A percentile compares a stretch with the other conserved stretches of the same genome.
Conservation (phyloP, 2,329 filamentous ascomycete genomes). For the Pseudocercospora musae region DNA sequence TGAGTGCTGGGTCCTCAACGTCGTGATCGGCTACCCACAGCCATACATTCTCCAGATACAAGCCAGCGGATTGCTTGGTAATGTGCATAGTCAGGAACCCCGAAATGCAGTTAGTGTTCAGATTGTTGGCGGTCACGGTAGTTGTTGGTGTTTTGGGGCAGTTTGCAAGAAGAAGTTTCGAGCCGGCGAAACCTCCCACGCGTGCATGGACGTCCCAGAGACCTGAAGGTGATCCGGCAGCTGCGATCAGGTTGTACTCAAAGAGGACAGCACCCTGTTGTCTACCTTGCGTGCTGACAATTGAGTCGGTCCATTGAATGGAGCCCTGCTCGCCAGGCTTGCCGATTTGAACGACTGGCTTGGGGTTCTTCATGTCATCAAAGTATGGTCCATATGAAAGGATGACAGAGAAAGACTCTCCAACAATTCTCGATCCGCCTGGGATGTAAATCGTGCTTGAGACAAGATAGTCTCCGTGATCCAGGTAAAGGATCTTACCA, state of each 20-base stretch:
- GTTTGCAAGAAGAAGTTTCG: conserved; percentile 42
- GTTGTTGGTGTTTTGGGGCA: conserved; percentile 38
- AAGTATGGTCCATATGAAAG: conserved; percentile 57
- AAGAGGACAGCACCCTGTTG: conserved; percentile 67
- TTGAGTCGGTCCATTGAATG: conserved; percentile 69
- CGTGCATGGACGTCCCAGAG: conserved; percentile 58
- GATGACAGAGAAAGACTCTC: conserved; percentile 58
- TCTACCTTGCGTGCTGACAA: conserved; percentile 66
- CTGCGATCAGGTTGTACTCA: conserved; percentile 65
- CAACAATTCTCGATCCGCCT: conserved; percentile 54
- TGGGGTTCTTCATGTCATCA: conserved; percentile 55
- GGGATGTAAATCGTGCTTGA: conserved; percentile 66
- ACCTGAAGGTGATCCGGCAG: conserved; percentile 42
- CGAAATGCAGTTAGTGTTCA: conserved; percentile 30
- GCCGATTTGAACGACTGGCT: conserved; percentile 66
- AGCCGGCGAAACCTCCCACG: conserved; percentile 52
- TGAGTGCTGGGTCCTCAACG: conserved; percentile 68
- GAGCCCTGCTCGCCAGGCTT: conserved; percentile 59
- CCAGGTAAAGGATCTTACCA: conserved; percentile 66
- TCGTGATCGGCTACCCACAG: conserved; percentile 92
- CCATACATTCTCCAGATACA: conserved; percentile 89
- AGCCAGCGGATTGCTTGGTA: conserved; percentile 52
- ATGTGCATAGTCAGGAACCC: conserved; percentile 38
- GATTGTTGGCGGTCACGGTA: conserved; percentile 18
- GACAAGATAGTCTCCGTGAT: conserved; percentile 70